phyloP scores from a whole-genome alignment of 2,329 filamentous ascomycete species.

The Coniochaeta sp. region DNA sequence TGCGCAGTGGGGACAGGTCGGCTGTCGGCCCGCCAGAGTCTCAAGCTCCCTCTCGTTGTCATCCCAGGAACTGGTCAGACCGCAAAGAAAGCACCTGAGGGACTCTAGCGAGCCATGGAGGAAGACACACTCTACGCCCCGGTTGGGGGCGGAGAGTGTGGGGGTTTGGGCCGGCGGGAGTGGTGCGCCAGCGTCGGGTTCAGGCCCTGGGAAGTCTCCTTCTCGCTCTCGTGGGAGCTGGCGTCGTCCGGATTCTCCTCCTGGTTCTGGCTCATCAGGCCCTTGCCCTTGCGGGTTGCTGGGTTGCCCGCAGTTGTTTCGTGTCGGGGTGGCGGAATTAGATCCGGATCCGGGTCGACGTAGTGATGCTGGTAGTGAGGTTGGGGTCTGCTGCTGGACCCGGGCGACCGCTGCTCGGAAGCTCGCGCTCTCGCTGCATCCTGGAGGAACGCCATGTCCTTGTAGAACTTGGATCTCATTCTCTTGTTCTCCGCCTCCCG shows the following conservation, averaged over 20 bases:
- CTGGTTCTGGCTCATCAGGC: background rate
- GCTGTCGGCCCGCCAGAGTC: conserved; percentile 56
- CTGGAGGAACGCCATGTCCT: background rate
- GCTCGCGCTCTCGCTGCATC: background rate
- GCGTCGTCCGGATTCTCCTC: conserved; percentile 4
- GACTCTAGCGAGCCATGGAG: conserved; percentile 61
- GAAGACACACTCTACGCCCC: conserved; percentile 59
- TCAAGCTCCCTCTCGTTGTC: conserved; percentile 44
- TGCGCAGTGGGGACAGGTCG: conserved; percentile 58
- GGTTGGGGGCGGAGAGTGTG: conserved; percentile 18
- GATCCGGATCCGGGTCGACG: too few species aligned
- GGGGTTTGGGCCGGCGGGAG: conserved; percentile 1
- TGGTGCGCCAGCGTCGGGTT: conserved; percentile 3
- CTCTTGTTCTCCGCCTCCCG: background rate
- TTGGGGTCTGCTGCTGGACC: background rate
- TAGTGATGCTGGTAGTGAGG: background rate
- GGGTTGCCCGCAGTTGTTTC: too few species aligned
- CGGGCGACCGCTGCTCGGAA: background rate
- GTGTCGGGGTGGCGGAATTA: too few species aligned
- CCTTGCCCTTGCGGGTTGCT: background rate
- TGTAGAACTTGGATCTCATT: background rate
- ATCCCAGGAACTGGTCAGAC: conserved; percentile 51
- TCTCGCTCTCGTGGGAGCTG: conserved; percentile 1
- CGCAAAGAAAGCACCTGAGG: conserved; percentile 57
- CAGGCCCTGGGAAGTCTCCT: background rate